These are phyloP conservation scores for Tuber brumale DNA, from an alignment of 495 filamentous ascomycete species.

Conservation along the genomic window DNA sequence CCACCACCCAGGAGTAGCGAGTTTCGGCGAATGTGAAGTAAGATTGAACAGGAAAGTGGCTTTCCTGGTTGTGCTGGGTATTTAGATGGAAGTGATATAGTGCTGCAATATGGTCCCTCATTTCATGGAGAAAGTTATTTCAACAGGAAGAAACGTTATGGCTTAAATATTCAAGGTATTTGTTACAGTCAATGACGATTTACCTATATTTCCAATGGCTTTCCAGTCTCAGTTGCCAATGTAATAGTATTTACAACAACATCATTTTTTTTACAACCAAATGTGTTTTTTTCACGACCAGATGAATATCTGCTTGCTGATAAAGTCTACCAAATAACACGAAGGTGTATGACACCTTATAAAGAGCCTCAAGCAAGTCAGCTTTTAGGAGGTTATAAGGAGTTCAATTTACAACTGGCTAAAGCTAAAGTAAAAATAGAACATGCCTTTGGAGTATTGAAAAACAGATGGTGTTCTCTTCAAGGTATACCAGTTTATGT, in stretches of 20 bases:
- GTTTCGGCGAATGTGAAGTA: not conserved
- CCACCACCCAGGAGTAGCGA: not conserved
- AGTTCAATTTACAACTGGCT: not conserved
- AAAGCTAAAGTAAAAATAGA: not conserved
- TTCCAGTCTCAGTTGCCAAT: not conserved
- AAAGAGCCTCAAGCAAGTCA: not conserved
- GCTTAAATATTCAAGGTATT: not conserved
- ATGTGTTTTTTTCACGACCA: not conserved
- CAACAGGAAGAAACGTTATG: not conserved
- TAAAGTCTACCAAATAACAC: not conserved
- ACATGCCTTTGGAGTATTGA: not conserved
- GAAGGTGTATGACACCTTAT: not conserved
- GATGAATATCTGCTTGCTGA: not conserved
- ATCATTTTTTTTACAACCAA: not conserved
- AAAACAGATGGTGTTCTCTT: not conserved
- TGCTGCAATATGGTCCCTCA: not conserved
- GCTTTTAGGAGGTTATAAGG: not conserved
- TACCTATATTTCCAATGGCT: not conserved
- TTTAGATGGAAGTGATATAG: not conserved
- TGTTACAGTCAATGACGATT: not conserved
- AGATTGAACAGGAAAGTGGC: not conserved
- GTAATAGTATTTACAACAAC: not conserved
- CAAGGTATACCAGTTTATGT: not conserved
- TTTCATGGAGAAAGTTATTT: not conserved
- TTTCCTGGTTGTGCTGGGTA: not conserved